Evolutionary conservation across 768 basidiomycete species (phyloP).

Genomic region (Phlegmacium glaucopus): DNA sequence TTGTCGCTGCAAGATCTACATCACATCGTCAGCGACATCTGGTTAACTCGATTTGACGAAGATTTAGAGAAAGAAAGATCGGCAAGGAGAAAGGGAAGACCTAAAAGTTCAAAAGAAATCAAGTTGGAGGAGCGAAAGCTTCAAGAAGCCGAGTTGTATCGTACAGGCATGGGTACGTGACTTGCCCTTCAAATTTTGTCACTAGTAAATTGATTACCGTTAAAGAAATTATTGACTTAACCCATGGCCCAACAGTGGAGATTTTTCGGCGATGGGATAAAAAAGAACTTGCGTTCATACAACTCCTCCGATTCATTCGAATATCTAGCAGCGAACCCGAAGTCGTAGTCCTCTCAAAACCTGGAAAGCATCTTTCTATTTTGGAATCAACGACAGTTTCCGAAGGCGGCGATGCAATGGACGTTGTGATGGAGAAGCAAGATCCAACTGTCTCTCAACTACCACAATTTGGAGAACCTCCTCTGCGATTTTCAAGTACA

Average conservation of each 20-base stretch:
- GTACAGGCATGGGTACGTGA: constrained; percentile 74
- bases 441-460: background rate
- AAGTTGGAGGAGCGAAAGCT: constrained; percentile 70
- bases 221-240: constrained; percentile 77
- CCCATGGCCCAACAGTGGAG: constrained; percentile 63
- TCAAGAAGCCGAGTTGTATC: constrained; percentile 68
- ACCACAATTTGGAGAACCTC: background rate
- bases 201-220: constrained; percentile 4
- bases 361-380: constrained; percentile 51
- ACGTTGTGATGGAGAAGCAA: constrained; percentile 3
- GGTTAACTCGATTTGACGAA: constrained; percentile 70
- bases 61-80: constrained; percentile 61
- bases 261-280: constrained; percentile 80
- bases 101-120: constrained; percentile 65
- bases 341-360: constrained; percentile 48
- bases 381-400: constrained; percentile 9
- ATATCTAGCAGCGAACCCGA: constrained; percentile 58
- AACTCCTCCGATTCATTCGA: constrained; percentile 72
- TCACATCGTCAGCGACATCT: constrained; percentile 56
- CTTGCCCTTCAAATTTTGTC: background rate
- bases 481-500: constrained; percentile 3
- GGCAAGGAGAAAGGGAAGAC: constrained; percentile 66
- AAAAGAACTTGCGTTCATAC: constrained; percentile 65
- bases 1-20: constrained; percentile 68
- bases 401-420: constrained; percentile 15